Conservation (phyloP, 805 yeast species). For the Lachancea dasiensis region DNA sequence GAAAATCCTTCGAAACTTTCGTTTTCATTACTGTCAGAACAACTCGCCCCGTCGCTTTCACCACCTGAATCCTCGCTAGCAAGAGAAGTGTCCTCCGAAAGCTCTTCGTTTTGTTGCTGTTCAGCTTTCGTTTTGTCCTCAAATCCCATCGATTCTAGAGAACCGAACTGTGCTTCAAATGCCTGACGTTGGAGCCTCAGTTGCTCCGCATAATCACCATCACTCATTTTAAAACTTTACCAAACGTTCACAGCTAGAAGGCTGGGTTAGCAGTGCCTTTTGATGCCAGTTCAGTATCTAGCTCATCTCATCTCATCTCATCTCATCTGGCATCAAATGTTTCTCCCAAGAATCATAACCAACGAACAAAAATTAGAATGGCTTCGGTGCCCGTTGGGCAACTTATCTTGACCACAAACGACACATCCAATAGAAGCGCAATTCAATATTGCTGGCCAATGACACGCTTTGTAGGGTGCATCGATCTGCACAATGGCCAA, state of each 20-base stretch:
- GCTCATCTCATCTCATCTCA: constrained; percentile 5
- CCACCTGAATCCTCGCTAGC: constrained; percentile 7
- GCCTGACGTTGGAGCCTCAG: constrained; percentile 51
- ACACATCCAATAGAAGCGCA: not conserved
- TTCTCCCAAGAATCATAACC: not conserved
- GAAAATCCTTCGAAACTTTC: constrained; percentile 10
- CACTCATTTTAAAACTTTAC: too few relatives aligned
- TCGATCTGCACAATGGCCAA: constrained; percentile 89
- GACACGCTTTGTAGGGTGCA: constrained; percentile 91
- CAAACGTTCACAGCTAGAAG: too few relatives aligned
- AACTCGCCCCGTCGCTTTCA: constrained; percentile 19
- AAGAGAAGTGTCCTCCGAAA: too few relatives aligned
- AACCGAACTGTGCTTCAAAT: constrained; percentile 61
- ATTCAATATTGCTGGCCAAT: constrained; percentile 35
- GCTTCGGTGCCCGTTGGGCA: not conserved
- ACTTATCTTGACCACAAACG: not conserved
- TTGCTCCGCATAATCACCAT: constrained; percentile 18
- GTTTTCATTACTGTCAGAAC: constrained; percentile 13
- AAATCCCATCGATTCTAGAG: constrained; percentile 48
- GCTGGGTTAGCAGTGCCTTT: too few relatives aligned
- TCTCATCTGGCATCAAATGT: constrained; percentile 3
- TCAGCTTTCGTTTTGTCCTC: constrained; percentile 41
- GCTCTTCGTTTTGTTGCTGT: too few relatives aligned
- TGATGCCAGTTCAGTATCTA: too few relatives aligned
- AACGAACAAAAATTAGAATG: not conserved